Conservation (phyloP, 2,329 filamentous ascomycete species). For the Metarhizium sp. region DNA sequence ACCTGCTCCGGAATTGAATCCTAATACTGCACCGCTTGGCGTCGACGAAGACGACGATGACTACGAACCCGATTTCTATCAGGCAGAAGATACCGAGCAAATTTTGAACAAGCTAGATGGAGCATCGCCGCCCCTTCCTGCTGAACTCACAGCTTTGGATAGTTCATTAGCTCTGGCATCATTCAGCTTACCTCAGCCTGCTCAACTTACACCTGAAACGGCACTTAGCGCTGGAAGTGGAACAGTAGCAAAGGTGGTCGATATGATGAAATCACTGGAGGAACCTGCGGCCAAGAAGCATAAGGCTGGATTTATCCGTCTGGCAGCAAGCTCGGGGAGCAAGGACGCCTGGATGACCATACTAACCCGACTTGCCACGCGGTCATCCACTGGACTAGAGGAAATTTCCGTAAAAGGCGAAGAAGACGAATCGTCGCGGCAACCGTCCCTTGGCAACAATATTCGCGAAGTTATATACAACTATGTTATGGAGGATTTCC, state of each 20-base stretch:
- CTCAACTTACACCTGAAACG: constrained; percentile 60
- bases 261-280: constrained; percentile 65
- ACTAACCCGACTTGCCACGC: constrained; percentile 74
- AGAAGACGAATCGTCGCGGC: constrained; percentile 34
- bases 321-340: constrained; percentile 77
- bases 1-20: constrained; percentile 38
- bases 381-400: constrained; percentile 63
- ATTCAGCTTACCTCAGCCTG: constrained; percentile 72
- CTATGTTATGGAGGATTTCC: constrained; percentile 88
- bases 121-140: constrained; percentile 40
- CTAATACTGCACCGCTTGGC: constrained; percentile 50
- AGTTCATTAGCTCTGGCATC: constrained; percentile 57
- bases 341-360: constrained; percentile 87
- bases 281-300: constrained; percentile 51
- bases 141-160: constrained; percentile 18
- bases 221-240: constrained; percentile 65
- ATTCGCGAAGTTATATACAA: constrained; percentile 75
- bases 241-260: constrained; percentile 68
- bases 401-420: constrained; percentile 48
- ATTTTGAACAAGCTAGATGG: constrained; percentile 69
- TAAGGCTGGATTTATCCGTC: constrained; percentile 68
- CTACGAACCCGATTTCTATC: constrained; percentile 81
- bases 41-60: constrained; percentile 76
- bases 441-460: constrained; percentile 48
- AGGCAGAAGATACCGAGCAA: constrained; percentile 68